These are phyloP conservation scores for Penicillium olsonii DNA, from an alignment of 2,329 filamentous ascomycete genomes.

Conservation along the genomic window DNA sequence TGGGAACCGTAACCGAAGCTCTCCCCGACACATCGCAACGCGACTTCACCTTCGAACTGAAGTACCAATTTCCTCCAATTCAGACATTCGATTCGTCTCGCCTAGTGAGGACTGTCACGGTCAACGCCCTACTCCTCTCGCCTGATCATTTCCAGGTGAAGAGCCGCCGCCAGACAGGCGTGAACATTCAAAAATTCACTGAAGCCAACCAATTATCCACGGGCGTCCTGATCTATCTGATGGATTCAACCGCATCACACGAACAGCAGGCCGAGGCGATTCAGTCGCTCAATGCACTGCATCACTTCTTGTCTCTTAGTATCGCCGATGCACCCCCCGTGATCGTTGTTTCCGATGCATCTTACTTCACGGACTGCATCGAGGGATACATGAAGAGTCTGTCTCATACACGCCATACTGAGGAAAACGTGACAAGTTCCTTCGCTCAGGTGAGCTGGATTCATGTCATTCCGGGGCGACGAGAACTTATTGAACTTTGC, in stretches of 20 bases:
- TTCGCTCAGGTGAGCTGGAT: background rate
- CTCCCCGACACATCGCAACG: background rate
- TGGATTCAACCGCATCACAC: background rate
- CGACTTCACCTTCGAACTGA: background rate
- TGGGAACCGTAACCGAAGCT: background rate
- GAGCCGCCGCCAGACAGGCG: background rate
- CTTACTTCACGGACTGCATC: slow-evolving; percentile 4
- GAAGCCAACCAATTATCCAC: background rate
- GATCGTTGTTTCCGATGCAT: slow-evolving; percentile 3
- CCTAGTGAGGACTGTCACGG: background rate
- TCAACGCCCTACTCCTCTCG: background rate
- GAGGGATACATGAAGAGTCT: slow-evolving; percentile 2
- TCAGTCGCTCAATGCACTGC: slow-evolving; percentile 1
- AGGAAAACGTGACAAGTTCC: background rate
- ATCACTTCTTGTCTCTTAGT: slow-evolving; percentile 4
- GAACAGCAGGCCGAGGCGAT: background rate
- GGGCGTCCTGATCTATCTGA: slow-evolving; percentile 1
- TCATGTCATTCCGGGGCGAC: background rate
- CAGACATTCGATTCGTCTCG: background rate
- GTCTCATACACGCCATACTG: background rate
- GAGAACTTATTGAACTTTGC: background rate
- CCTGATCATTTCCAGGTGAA: background rate
- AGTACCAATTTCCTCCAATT: background rate
- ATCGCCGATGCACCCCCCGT: background rate
- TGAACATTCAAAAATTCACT: background rate